Evolutionary conservation across 208 protist genomes (phyloP), one percentile per base, ranked within the genome.

Genomic region (Wallacemonas collosoma): DNA sequence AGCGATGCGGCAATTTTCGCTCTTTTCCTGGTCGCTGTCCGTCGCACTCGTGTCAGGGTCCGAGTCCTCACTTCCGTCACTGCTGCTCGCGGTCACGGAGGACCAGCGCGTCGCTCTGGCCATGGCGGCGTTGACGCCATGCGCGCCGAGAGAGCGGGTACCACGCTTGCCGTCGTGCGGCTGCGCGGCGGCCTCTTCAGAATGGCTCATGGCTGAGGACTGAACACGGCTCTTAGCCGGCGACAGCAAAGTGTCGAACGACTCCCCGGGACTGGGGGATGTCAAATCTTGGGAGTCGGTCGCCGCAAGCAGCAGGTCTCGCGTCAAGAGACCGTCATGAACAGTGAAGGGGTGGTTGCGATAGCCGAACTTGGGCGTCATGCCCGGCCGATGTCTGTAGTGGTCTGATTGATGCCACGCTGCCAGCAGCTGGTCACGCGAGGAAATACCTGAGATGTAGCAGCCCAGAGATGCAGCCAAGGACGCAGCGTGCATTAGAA

Each of bases 321-420:
- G 53, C 9, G 6, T 57, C 14, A 57, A 7, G 5, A 57, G 17
- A 0, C 11, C 53, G 15, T 36, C 53, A n/a, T 36, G 53, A 8
- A 17, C 1, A 9, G 12, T 3, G 6, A 38, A 41, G 6, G 41
- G 41, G 60, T 45, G 41, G 43, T 5, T 4, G 36, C 39, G 38
- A 41, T 51, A 38, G 56, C 35, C 56, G 38, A 62, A 17, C 38
- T 62, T 2, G 17, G 56, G 56, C 38, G 56, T 65, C 40, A 41
- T 41, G 7, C n/a, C 26, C 17, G 75, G 72, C 11, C 70, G 60
- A 45, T 80, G 71, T 4, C 84, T 70, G 58, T 83, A 82, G 57
- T 79, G 77, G 44, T 91, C 86, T 0, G 78, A 74, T 66, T 90
- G 82, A 5, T 77, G 78, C 81, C 84, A 91, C 15, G 89, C 86